Base-by-base conservation (phyloP, 352 stramenopile species). In the Phytophthora aleatoria region DNA sequence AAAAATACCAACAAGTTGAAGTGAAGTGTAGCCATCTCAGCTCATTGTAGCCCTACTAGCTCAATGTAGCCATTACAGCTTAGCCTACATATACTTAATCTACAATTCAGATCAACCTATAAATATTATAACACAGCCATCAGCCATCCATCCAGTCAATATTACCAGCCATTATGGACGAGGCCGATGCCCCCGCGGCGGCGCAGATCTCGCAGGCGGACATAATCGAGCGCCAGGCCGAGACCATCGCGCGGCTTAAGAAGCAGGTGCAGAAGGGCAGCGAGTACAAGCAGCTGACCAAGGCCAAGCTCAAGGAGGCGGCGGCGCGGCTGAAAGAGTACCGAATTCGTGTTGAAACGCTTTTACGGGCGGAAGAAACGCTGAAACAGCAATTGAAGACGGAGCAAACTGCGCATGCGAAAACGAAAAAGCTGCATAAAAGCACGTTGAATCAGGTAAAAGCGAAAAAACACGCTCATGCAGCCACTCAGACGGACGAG, bases 251-350 rank as follows among this genome's bases (percentile, higher is more conserved):
- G 27, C 67, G 65, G 50, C 74, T 91, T 5, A 44, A 84, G 58
- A 45, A 54, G n/a, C 65, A 84, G 31, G 76, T 69, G 11, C 53
- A 71, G 49, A 64, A 57, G 6, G 79, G 65, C 2, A 52, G 49
- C 5, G 77, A 86, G 62, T 90, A 89, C 71, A 82, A 84, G 53
- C 57, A 65, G 31, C 56, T 83, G 45, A 89, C 78, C 20, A 91
- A 91, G 53, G 53, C 67, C 26, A 85, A 85, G 71, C 79, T 91
- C 16, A 91, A 90, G 49, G 80, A 91, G 50, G 83, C 83, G 16
- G 83, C 83, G 7, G 50, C 61, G 31, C 72, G 80, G 12, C 66
- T 91, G 24, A 74, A 74, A 20, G 83, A 90, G 57, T 91, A 91
- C 63, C 78, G 83, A 1, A 26, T 84, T 47, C 71, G 73, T 20